Evolutionary conservation across 805 yeast genomes (phyloP).

Genomic region (Saturnispora kantuleensis): DNA sequence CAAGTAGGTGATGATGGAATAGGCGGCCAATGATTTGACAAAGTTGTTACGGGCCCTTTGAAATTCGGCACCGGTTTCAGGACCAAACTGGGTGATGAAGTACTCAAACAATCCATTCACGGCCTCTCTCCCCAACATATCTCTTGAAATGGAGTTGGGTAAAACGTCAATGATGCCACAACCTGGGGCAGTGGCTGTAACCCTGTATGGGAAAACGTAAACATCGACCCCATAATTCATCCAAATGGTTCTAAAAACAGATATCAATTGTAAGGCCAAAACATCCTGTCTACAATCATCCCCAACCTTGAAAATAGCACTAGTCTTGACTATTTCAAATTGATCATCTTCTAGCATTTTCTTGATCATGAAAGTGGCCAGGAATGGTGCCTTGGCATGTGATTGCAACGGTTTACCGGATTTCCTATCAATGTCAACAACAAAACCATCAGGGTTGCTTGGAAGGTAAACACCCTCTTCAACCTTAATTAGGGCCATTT

Average conservation of each 20-base stretch:
- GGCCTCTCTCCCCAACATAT: conserved; percentile 98
- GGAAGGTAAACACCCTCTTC: conserved; percentile 86
- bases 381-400: conserved; percentile 97
- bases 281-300: conserved; percentile 99
- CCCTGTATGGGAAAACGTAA: conserved; percentile 87
- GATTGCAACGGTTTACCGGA: conserved; percentile 94
- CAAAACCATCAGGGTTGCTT: conserved; percentile 92
- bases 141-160: conserved; percentile 91
- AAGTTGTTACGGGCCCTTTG: conserved; percentile 89
- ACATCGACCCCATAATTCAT: conserved; percentile 78
- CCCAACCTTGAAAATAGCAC: conserved; percentile 97
- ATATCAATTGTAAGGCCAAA: conserved; percentile 81
- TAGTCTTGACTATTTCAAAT: conserved; percentile 37
- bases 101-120: conserved; percentile 94
- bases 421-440: conserved; percentile 81
- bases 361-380: conserved; percentile 87
- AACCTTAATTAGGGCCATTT: conserved; percentile 70
- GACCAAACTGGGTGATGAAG: conserved; percentile 85
- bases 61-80: conserved; percentile 81
- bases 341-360: background rate
- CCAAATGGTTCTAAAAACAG: conserved; percentile 90
- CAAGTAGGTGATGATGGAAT: conserved; percentile 81
- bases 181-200: conserved; percentile 98
- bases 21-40: conserved; percentile 89
- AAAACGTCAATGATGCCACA: conserved; percentile 98